These are phyloP conservation scores for Osmanthus fragrans DNA, from an alignment of 257 asterid species.

Conservation along the genomic window DNA sequence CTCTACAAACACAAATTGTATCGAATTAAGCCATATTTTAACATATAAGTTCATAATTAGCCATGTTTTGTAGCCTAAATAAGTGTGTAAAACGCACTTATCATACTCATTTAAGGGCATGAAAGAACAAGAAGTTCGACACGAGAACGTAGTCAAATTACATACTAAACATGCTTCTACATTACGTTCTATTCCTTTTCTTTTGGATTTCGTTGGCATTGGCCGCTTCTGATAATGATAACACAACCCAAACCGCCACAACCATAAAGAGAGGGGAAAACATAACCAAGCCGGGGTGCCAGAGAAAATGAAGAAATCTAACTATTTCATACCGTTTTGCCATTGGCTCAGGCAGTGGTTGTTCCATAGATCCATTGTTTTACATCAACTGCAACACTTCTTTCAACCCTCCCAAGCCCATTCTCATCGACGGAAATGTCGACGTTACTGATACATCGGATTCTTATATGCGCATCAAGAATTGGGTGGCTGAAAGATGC, in stretches of 20 bases:
- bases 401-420: not conserved
- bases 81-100: too few species aligned
- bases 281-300: not conserved
- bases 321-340: conserved; percentile 14
- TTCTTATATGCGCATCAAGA: not conserved
- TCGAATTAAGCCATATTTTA: too few species aligned
- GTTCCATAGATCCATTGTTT: conserved; percentile 11
- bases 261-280: not conserved
- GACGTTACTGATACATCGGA: conserved; percentile 1
- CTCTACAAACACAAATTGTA: too few species aligned
- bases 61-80: too few species aligned
- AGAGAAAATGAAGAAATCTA: conserved; percentile 6
- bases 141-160: too few species aligned
- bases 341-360: conserved; percentile 7
- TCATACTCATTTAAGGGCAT: too few species aligned
- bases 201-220: too few species aligned
- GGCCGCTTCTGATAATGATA: not conserved
- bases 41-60: too few species aligned
- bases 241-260: not conserved
- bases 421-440: not conserved
- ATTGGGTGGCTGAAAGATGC: not conserved
- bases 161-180: too few species aligned
- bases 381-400: conserved; percentile 4
- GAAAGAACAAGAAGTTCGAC: too few species aligned
- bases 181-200: too few species aligned